These are phyloP conservation scores for Penicillium frequentans DNA, from an alignment of 2,329 filamentous ascomycete genomes.

Conservation along the genomic window DNA sequence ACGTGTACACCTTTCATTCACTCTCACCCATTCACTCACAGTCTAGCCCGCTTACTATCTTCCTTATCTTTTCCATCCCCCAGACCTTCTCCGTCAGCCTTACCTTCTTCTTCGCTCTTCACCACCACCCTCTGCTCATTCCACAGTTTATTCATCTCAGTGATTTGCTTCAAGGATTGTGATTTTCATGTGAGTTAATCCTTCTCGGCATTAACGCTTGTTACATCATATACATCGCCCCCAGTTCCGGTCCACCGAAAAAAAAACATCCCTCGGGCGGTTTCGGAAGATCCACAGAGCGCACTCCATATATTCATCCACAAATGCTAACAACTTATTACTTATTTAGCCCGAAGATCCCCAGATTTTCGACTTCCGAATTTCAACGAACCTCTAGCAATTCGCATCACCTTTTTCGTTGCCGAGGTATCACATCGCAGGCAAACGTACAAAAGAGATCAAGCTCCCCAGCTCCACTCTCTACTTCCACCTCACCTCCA, in stretches of 20 bases:
- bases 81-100: neutral
- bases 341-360: neutral
- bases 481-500: neutral
- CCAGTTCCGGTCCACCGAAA: constrained; percentile 15
- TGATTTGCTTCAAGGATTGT: neutral
- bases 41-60: neutral
- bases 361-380: neutral
- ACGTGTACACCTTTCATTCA: neutral
- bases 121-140: neutral
- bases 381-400: neutral
- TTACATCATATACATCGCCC: constrained; percentile 13
- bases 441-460: neutral
- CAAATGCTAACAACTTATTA: neutral
- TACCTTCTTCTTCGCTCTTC: neutral
- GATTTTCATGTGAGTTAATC: constrained; percentile 13
- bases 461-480: neutral
- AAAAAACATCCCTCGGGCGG: constrained; percentile 12
- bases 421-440: constrained; percentile 6
- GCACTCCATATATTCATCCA: neutral
- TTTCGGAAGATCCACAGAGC: constrained; percentile 8
- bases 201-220: neutral
- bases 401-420: neutral
- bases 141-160: neutral
- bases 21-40: neutral
- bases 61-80: neutral